Base-by-base conservation (phyloP, 2,329 filamentous ascomycete genomes). In the Fusarium proliferatum region DNA sequence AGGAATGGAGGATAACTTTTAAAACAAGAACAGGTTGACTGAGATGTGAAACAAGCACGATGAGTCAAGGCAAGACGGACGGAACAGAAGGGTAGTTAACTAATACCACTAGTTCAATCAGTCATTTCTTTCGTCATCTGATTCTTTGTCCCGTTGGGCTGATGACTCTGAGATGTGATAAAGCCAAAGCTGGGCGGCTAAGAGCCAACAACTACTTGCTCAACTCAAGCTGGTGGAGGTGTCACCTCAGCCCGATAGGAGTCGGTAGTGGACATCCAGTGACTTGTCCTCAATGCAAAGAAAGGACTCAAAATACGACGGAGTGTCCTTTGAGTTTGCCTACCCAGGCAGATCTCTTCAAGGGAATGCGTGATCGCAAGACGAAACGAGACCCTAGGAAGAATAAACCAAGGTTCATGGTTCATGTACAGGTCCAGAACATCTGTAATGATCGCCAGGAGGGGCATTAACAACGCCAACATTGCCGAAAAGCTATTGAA, bases 101-200 rank as follows among this genome's bases (percentile, higher is more conserved):
- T 36, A 51, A 23, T 17, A 16, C 38, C 17, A 34, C 42, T 56
- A 46, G 38, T 34, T 53, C 57, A 56, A 30, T 48, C 33, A 48
- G 45, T 52, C 45, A 61, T 63, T 26, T 58, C 58, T 66, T 48
- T 39, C 46, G 62, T 75, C 75, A 75, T 74, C 56, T 76, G 73
- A 77, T 76, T 62, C 57, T 67, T 48, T 43, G 51, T 76, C 45
- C 57, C 51, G 61, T 67, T 72, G 62, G 64, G 61, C 71, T 65
- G 70, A 74, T 76, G 67, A 64, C 66, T 63, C 41, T 52, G 52
- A 59, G 13, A 74, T 77, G 75, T 77, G 75, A 77, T 72, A 53
- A 73, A 77, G 72, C 39, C 56, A 67, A 36, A 49, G 61, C 64
- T 72, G 75, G 75, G 75, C 75, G 75, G 75, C 73, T 77, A 77